Evolutionary conservation across 306 rosid genomes (phyloP).

Genomic region (Phaseolus lunatus): DNA sequence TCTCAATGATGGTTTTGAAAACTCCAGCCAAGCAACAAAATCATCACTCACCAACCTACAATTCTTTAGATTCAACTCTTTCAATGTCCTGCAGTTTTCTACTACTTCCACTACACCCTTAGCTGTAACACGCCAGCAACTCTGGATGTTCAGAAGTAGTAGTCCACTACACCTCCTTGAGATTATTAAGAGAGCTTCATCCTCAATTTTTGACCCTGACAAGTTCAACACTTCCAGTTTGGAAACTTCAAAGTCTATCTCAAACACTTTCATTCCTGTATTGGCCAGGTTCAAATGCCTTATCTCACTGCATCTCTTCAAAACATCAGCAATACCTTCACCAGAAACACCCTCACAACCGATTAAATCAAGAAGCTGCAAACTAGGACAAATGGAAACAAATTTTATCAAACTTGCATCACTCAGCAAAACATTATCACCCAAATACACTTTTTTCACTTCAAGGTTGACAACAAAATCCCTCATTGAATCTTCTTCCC

Average conservation of each 20-base stretch:
- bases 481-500: slow-evolving; percentile 17
- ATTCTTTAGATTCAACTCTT: slow-evolving; percentile 65
- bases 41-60: slow-evolving; percentile 51
- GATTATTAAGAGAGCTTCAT: slow-evolving; percentile 58
- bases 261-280: slow-evolving; percentile 39
- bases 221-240: slow-evolving; percentile 57
- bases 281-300: slow-evolving; percentile 54
- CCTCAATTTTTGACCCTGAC: slow-evolving; percentile 52
- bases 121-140: slow-evolving; percentile 59
- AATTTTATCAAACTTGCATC: slow-evolving; percentile 46
- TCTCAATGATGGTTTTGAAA: slow-evolving; percentile 64
- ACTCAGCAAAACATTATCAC: slow-evolving; percentile 48
- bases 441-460: slow-evolving; percentile 56
- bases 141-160: slow-evolving; percentile 49
- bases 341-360: slow-evolving; percentile 53
- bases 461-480: slow-evolving; percentile 46
- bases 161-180: slow-evolving; percentile 63
- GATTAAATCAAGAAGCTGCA: slow-evolving; percentile 65
- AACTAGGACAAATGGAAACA: slow-evolving; percentile 57
- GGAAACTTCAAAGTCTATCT: slow-evolving; percentile 55
- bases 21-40: slow-evolving; percentile 55
- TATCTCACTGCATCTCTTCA: slow-evolving; percentile 59
- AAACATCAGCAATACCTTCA: slow-evolving; percentile 51
- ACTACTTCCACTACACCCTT: slow-evolving; percentile 69
- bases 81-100: slow-evolving; percentile 58